phyloP scores from a whole-genome alignment of 441 rosid genomes.

The Croton laevigatus region DNA sequence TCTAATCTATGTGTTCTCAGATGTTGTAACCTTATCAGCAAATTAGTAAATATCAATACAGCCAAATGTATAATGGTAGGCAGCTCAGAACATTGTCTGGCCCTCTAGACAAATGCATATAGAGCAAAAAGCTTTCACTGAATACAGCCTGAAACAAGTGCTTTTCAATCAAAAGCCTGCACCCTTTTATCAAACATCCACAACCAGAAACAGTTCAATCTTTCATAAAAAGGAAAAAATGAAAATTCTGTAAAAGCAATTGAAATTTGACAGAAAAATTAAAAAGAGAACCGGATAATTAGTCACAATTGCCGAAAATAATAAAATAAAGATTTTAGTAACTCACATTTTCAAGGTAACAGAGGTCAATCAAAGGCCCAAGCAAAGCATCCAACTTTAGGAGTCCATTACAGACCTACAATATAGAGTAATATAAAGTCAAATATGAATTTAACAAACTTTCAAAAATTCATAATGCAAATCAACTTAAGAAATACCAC shows the following conservation, averaged over 20 bases:
- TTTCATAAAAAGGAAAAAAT: neutral
- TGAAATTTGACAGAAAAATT: neutral
- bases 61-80: neutral
- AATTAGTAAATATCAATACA: neutral
- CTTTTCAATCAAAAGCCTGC: neutral
- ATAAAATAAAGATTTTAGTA: neutral
- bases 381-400: slow-evolving; percentile 57
- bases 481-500: neutral
- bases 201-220: neutral
- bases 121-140: neutral
- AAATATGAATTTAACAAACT: slow-evolving; percentile 8
- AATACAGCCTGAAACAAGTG: neutral
- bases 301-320: neutral
- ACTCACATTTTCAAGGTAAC: slow-evolving; percentile 64
- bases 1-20: neutral
- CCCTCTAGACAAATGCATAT: neutral
- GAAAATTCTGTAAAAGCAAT: neutral
- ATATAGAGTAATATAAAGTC: slow-evolving; percentile 19
- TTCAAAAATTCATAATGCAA: slow-evolving; percentile 15
- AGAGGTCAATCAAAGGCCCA: slow-evolving; percentile 69
- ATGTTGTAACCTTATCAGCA: neutral
- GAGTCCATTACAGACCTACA: slow-evolving; percentile 69
- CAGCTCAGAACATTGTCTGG: neutral
- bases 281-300: neutral
- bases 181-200: neutral